Percentiles rank a stretch among this genome's conserved stretches.
These are phyloP conservation scores for Sequoiadendron giganteum DNA, from an alignment of 75 land plant species.

Conservation along the genomic window DNA sequence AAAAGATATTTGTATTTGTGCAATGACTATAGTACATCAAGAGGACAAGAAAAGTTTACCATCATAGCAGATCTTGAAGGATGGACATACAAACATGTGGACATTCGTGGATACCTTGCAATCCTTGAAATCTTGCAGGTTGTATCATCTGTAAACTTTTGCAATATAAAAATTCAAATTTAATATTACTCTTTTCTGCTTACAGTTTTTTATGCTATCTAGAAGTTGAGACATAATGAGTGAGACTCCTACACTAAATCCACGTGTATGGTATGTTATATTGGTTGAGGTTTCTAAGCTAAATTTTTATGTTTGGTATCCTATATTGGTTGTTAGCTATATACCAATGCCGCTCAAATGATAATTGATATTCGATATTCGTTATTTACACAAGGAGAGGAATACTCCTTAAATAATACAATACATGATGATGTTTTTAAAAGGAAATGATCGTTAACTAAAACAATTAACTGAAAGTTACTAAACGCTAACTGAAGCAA, in stretches of 20 bases:
- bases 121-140: conserved; percentile 17
- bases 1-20: background rate
- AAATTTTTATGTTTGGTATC: background rate
- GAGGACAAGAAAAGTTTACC: conserved; percentile 20
- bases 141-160: background rate
- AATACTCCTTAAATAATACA: too few relatives aligned
- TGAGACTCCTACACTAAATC: background rate
- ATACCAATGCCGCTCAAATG: too few relatives aligned
- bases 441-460: too few relatives aligned
- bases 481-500: too few relatives aligned
- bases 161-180: background rate
- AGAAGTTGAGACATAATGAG: background rate
- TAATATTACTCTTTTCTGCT: background rate
- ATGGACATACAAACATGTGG: conserved; percentile 10
- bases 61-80: conserved; percentile 11
- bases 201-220: background rate
- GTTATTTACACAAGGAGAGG: too few relatives aligned
- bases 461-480: too few relatives aligned
- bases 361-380: too few relatives aligned
- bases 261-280: background rate
- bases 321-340: background rate
- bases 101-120: conserved; percentile 16
- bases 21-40: conserved; percentile 42
- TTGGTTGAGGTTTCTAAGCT: background rate
- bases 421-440: too few relatives aligned